Evolutionary conservation across 495 filamentous ascomycete species (phyloP).

Genomic region (Xylaria nigripes): DNA sequence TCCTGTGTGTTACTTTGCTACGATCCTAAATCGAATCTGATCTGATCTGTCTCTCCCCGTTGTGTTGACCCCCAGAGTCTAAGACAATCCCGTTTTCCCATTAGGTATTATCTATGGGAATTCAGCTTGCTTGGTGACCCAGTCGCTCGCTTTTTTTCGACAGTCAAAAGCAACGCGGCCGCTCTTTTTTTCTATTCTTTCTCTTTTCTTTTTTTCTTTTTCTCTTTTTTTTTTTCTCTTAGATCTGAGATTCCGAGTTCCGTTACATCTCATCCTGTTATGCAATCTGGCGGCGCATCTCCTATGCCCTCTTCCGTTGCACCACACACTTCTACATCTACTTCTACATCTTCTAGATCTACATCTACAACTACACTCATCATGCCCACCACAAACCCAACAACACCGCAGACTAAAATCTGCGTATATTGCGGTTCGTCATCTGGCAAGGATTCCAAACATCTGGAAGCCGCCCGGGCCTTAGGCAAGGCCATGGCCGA

Average conservation of each 20-base stretch:
- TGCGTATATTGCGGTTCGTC: conserved; percentile 79
- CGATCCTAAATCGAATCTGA: not conserved
- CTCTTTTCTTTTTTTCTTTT: not conserved
- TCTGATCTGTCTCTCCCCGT: conserved; percentile 7
- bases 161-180: not conserved
- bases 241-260: not conserved
- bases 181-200: not conserved
- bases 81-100: conserved; percentile 5
- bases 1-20: conserved; percentile 1
- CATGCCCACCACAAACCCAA: conserved; percentile 19
- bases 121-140: not conserved
- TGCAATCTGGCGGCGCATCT: conserved; percentile 37
- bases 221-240: not conserved
- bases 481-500: conserved; percentile 67
- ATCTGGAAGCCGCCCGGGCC: conserved; percentile 67
- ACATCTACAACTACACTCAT: too few species aligned
- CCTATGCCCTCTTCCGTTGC: conserved; percentile 20
- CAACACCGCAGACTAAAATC: conserved; percentile 45
- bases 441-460: conserved; percentile 56
- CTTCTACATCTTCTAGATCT: too few species aligned
- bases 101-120: too few species aligned
- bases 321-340: conserved; percentile 20
- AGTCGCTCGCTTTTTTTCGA: not conserved
- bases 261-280: conserved; percentile 5
- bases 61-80: conserved; percentile 1